Evolutionary conservation across 805 yeast species (phyloP), one percentile per base, ranked within the genome.

Genomic region (Candida awuae): DNA sequence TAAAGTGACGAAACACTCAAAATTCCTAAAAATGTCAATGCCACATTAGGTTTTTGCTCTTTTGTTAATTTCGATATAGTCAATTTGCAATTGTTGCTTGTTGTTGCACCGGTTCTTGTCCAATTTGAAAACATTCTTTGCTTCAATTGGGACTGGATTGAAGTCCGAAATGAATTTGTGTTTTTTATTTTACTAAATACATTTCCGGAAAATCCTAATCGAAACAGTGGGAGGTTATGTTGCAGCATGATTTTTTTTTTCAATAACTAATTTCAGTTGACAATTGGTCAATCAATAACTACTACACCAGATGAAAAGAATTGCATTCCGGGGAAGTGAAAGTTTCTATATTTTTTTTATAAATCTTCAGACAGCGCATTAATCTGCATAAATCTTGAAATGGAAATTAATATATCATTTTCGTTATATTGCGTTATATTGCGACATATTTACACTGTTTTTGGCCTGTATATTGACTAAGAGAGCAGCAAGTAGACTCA

Each of bases 21-120:
- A 16, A 53, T 35, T 1, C 61, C 59, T 6, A 55, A 20, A 8
- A 44, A 31, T 2, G 43, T 34, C n/a, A 45, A 37, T 13, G 42
- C 32, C 30, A 38, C 26, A 19, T 42, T 45, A 25, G 48, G 45
- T n/a, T 7, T 40, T 16, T 18, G 33, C 8, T 15, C 25, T 17
- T 17, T 28, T 7, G 22, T 15, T 8, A 8, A 6, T 3, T 21
- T 13, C 10, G 21, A 13, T 31, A 8, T 18, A n/a, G 9, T 10
- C 5, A 10, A 26, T 10, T 8, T 19, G 12, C 5, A n/a, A 17
- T 21, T 2, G 18, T 15, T 16, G 22, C 26, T 23, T 22, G 2
- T 15, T 14, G 20, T 31, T 23, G 31, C 21, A 32, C 12, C 20
- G 12, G 16, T 19, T 12, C 22, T 20, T 16, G 12, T 12, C n/a